phyloP scores from a whole-genome alignment of 2,329 filamentous ascomycete species.

The Verticillium longisporum region DNA sequence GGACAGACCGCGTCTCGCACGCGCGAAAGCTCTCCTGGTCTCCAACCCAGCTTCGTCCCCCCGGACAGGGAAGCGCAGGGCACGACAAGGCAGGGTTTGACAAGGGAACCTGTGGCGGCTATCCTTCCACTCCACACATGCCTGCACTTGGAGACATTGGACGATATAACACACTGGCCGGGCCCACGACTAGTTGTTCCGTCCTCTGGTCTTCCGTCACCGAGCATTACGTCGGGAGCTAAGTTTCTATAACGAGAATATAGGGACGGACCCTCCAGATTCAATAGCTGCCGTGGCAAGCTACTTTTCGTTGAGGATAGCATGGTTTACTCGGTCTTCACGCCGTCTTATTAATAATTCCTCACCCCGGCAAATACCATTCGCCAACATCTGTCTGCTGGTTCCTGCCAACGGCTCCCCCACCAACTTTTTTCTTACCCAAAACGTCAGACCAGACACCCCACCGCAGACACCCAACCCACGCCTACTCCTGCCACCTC shows the following conservation, averaged over 20 bases:
- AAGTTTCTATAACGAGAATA: background rate
- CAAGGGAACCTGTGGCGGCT: background rate
- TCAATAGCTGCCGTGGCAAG: constrained; percentile 13
- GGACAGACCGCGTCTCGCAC: constrained; percentile 1
- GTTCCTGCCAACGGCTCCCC: constrained; percentile 8
- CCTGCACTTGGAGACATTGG: background rate
- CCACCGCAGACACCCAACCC: background rate
- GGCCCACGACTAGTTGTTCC: constrained; percentile 25
- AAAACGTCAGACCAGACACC: background rate
- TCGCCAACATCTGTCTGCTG: constrained; percentile 7
- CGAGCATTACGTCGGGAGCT: background rate
- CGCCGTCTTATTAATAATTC: constrained; percentile 10
- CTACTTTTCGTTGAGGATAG: constrained; percentile 7
- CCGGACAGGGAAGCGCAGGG: background rate
- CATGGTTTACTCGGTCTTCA: constrained; percentile 10
- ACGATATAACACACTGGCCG: constrained; percentile 37
- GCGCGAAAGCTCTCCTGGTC: background rate
- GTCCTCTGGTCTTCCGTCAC: constrained; percentile 17
- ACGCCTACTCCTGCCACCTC: background rate
- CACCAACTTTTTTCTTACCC: background rate
- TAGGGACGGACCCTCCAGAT: constrained; percentile 16
- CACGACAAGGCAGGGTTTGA: background rate
- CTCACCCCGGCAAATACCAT: constrained; percentile 1
- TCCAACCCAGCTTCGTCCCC: background rate
- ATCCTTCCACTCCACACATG: background rate